Conservation (phyloP, 108 stramenopile species). For the Discostella pseudostelligera region DNA sequence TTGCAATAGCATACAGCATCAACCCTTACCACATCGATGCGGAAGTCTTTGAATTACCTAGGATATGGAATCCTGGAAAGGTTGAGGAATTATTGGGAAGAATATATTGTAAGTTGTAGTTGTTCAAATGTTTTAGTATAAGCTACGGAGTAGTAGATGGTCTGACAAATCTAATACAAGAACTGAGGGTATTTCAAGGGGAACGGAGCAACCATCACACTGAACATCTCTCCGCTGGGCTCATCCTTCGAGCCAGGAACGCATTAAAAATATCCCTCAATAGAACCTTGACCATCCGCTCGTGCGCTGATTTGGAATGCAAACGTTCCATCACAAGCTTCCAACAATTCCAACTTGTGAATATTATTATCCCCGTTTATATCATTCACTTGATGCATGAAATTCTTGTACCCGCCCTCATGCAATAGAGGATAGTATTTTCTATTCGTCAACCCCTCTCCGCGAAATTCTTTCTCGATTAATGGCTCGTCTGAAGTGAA, state of each 20-base stretch:
- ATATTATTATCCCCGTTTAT: no score
- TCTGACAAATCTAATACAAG: conserved; percentile 10
- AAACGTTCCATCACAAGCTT: conserved; percentile 10
- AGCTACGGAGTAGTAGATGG: no score
- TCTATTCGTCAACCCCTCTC: conserved; percentile 61
- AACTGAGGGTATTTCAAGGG: conserved; percentile 6
- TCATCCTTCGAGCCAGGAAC: conserved; percentile 11
- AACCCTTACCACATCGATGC: no score
- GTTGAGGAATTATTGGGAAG: no score
- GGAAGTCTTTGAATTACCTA: no score
- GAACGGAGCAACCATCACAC: conserved; percentile 36
- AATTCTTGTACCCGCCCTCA: conserved; percentile 44
- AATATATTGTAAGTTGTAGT: no score
- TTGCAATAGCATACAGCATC: no score
- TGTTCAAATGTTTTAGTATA: no score
- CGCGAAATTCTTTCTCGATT: conserved; percentile 29
- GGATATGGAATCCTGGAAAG: no score
- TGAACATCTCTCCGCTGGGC: conserved; percentile 24
- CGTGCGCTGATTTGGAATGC: conserved; percentile 32
- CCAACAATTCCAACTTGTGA: no score
- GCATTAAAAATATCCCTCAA: conserved; percentile 34
- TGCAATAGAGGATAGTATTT: conserved; percentile 52
- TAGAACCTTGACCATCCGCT: neutral
- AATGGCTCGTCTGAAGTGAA: neutral
- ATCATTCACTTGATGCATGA: conserved; percentile 1